Base-by-base conservation (phyloP, 306 rosid species). In the Casuarina cunninghamiana region DNA sequence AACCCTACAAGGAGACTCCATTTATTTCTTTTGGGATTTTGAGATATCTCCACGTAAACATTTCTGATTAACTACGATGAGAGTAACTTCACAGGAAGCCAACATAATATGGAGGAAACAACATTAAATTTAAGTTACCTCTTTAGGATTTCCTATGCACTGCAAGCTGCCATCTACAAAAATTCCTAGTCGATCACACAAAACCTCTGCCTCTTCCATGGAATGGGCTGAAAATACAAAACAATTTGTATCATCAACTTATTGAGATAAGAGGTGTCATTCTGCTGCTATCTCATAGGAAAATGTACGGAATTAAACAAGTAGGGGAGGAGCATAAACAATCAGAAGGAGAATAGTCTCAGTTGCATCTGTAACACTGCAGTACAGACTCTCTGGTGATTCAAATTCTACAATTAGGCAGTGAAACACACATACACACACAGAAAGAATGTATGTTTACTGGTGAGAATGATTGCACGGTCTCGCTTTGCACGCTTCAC, bases 141-240 rank as follows among this genome's bases (percentile, higher is more conserved):
- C 96, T 49, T 88, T 94, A 41, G 98, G 93, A 83, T 94, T 91
- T 79, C 98, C 98, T 50, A 94, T 90, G 84, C 98, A 94, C 83
- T 92, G 97, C 89, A 90, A 85, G 86, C 87, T 85, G 51, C 98
- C 96, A 72, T 90, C 94, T 19, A 88, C 96, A 42, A 94, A 94
- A 63, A 92, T 90, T 78, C 97, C 97, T 66, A 91, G 69, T 81
- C 98, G 90, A 75, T 92, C 97, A 55, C 97, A 94, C 48, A 92
- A 81, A 55, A 87, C 93, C 78, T 94, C 97, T 50, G 97, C 98
- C 85, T 94, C 97, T 86, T 94, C 98, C 97, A 90, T 94, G 70
- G 97, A 94, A 89, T 94, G 97, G 53, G 97, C 97, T 94, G 94
- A 83, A 83, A 61, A 69, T 5, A 77, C 26, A 72, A 21, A 21